Evolutionary conservation across 257 asterid species (phyloP).

Genomic region (Mitragyna speciosa): DNA sequence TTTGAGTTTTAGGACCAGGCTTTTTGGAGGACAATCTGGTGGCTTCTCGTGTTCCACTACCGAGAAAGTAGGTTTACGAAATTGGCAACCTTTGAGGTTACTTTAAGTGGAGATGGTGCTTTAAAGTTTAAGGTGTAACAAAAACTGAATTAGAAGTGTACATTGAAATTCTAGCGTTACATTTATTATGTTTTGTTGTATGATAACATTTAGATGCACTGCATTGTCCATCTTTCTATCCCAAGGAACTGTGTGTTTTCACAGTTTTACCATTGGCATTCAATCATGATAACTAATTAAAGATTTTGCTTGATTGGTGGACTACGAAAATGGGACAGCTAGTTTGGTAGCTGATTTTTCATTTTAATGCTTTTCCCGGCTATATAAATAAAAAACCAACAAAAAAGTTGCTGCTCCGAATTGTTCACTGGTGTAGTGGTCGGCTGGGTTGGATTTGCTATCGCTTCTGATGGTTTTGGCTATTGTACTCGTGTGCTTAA

Average conservation of each 20-base stretch:
- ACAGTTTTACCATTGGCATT: background rate
- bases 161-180: background rate
- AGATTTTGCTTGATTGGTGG: background rate
- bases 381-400: background rate
- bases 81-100: background rate
- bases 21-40: too few relatives aligned
- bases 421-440: background rate
- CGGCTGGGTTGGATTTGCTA: background rate
- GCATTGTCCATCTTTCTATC: background rate
- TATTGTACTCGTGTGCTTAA: background rate
- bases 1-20: too few relatives aligned
- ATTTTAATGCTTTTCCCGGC: too few relatives aligned
- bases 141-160: background rate
- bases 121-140: background rate
- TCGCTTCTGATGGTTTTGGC: background rate
- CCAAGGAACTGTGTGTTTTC: background rate
- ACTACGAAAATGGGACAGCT: background rate
- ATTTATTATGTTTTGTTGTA: background rate
- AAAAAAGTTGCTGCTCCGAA: background rate
- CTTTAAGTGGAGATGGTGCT: background rate
- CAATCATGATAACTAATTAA: background rate
- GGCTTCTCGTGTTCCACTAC: background rate
- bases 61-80: background rate
- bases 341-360: background rate
- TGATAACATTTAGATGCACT: background rate